These are phyloP conservation scores for Medakamo hakoo DNA, from an alignment of 139 green algal species.

Conservation along the genomic window DNA sequence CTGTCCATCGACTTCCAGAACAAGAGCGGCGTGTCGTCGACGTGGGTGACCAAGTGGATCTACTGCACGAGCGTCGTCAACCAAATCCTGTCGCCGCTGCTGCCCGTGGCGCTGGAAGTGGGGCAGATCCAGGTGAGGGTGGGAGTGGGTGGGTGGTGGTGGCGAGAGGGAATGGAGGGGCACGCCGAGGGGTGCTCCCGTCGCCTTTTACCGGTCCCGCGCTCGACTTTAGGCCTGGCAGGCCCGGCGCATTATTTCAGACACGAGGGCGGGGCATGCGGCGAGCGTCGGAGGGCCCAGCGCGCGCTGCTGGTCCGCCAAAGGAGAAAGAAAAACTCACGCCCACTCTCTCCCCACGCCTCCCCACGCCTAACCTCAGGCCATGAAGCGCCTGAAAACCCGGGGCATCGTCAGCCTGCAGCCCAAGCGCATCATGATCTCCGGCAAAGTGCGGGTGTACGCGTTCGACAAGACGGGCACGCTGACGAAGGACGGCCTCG, in stretches of 20 bases:
- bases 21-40: constrained; percentile 3
- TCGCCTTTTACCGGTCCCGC: too few relatives aligned
- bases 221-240: too few relatives aligned
- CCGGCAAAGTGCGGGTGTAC: constrained; percentile 6
- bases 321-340: too few relatives aligned
- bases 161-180: too few relatives aligned
- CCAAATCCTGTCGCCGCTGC: constrained; percentile 8
- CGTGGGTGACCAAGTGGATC: constrained; percentile 8
- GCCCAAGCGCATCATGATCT: constrained; percentile 2
- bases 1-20: constrained; percentile 5
- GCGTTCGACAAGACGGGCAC: constrained; percentile 12
- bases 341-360: too few relatives aligned
- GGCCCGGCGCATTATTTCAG: too few relatives aligned
- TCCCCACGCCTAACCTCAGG: background rate
- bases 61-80: constrained; percentile 5
- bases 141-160: background rate
- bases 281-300: too few relatives aligned
- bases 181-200: too few relatives aligned
- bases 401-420: constrained; percentile 6
- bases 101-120: constrained; percentile 6
- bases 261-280: too few relatives aligned
- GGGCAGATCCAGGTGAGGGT: constrained; percentile 6
- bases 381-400: background rate
- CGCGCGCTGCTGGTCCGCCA: too few relatives aligned
- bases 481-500: constrained; percentile 6